Percentiles rank a stretch among this genome's conserved stretches.
Evolutionary conservation across 176 grass and related monocot genomes (phyloP).

Genomic region (Juncus effusus): DNA sequence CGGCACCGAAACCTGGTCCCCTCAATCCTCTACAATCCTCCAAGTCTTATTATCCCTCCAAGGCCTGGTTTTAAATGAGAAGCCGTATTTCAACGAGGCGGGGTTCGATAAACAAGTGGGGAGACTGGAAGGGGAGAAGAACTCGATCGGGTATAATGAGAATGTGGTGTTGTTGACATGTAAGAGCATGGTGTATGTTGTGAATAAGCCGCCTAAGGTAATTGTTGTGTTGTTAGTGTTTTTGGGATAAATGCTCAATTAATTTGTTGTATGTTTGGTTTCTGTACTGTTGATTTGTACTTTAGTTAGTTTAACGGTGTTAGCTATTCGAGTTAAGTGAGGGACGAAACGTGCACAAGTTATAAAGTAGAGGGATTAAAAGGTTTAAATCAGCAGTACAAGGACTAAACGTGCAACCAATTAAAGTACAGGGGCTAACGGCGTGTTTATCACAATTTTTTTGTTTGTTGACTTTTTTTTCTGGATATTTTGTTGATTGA

Average conservation of each 20-base stretch:
- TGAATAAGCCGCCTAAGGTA: conserved; percentile 87
- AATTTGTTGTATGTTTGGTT: no score
- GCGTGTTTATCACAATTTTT: no score
- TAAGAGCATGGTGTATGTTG: conserved; percentile 85
- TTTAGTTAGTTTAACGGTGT: no score
- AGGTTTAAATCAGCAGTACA: no score
- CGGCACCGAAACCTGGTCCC: conserved; percentile 82
- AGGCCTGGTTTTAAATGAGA: conserved; percentile 94
- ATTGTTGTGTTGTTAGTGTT: not conserved
- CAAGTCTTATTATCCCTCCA: conserved; percentile 90
- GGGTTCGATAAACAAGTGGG: conserved; percentile 94
- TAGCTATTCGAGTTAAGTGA: no score
- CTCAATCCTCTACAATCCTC: conserved; percentile 76
- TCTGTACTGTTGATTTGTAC: no score
- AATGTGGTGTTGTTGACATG: conserved; percentile 86
- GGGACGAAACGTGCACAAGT: no score
- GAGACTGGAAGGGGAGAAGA: conserved; percentile 87
- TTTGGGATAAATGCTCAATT: no score
- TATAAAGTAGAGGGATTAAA: no score
- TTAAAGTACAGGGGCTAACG: no score
- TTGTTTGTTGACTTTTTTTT: conserved; percentile 5
- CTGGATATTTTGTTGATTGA: conserved; percentile 4
- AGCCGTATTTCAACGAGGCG: conserved; percentile 95
- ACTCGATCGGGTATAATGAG: conserved; percentile 94
- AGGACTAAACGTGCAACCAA: no score